These are phyloP conservation scores for Paramecium sonneborni DNA, from an alignment of 73 alveolate species.

Conservation along the genomic window DNA sequence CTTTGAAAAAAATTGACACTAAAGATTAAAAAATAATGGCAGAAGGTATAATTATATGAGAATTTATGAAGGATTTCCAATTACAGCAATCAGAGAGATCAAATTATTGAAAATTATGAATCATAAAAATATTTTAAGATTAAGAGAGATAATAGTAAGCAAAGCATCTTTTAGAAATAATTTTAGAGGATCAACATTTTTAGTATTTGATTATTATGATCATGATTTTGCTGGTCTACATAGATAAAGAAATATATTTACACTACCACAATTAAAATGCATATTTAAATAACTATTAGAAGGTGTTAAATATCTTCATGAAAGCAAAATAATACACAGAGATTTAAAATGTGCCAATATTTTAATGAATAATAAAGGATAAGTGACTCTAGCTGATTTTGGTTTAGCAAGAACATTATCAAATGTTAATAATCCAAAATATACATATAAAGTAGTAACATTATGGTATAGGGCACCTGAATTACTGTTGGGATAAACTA, in stretches of 20 bases:
- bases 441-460: slow-evolving; percentile 74
- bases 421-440: slow-evolving; percentile 66
- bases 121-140: slow-evolving; percentile 90
- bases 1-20: slow-evolving; percentile 90
- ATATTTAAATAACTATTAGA: slow-evolving; percentile 76
- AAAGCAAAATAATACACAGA: slow-evolving; percentile 82
- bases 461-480: slow-evolving; percentile 86
- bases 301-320: slow-evolving; percentile 86
- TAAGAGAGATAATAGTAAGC: slow-evolving; percentile 89
- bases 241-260: slow-evolving; percentile 69
- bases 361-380: slow-evolving; percentile 80
- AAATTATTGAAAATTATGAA: slow-evolving; percentile 86
- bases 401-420: slow-evolving; percentile 82
- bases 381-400: slow-evolving; percentile 86
- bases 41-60: slow-evolving; percentile 70
- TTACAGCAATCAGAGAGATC: slow-evolving; percentile 97
- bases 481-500: slow-evolving; percentile 62
- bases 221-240: slow-evolving; percentile 93
- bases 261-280: slow-evolving; percentile 82
- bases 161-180: slow-evolving; percentile 80
- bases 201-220: slow-evolving; percentile 94
- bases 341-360: slow-evolving; percentile 90
- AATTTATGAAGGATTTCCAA: slow-evolving; percentile 84
- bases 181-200: slow-evolving; percentile 87
- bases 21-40: slow-evolving; percentile 78